Conservation (phyloP, 2,329 filamentous ascomycete species). For the Emmonsiellopsis sp. region DNA sequence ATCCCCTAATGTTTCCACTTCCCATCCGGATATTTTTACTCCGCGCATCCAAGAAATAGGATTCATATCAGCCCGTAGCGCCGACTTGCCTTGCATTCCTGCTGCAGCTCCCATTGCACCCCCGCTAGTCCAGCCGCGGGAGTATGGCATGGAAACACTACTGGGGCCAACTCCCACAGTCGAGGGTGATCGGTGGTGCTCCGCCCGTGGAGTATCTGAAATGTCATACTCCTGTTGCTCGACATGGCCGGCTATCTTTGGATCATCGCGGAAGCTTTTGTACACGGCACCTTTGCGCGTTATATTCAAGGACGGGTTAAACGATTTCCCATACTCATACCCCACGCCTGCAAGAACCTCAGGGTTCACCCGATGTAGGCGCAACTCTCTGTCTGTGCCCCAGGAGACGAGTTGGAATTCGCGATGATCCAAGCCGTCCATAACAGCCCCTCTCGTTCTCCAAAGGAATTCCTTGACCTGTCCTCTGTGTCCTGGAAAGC, state of each 20-base stretch:
- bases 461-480: conserved; percentile 88
- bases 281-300: conserved; percentile 80
- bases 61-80: conserved; percentile 43
- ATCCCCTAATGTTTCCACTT: conserved; percentile 47
- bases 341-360: conserved; percentile 60
- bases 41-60: conserved; percentile 58
- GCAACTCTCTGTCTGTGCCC: conserved; percentile 77
- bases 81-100: conserved; percentile 41
- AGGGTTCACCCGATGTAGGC: conserved; percentile 64
- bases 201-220: conserved; percentile 6
- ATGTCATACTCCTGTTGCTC: not conserved
- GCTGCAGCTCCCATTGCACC: conserved; percentile 40
- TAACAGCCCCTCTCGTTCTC: conserved; percentile 63
- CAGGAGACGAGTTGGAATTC: conserved; percentile 92
- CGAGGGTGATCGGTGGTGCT: conserved; percentile 9
- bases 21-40: conserved; percentile 50
- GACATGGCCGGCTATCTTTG: not conserved
- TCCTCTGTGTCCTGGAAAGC: conserved; percentile 47
- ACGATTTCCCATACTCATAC: conserved; percentile 59
- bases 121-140: conserved; percentile 36
- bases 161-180: conserved; percentile 37
- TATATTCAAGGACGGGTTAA: conserved; percentile 56
- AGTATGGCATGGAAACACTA: conserved; percentile 46
- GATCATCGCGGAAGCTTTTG: conserved; percentile 65
- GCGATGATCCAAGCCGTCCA: conserved; percentile 65